Conservation (phyloP, 768 basidiomycete genomes). For the Lactifluus pinguis region DNA sequence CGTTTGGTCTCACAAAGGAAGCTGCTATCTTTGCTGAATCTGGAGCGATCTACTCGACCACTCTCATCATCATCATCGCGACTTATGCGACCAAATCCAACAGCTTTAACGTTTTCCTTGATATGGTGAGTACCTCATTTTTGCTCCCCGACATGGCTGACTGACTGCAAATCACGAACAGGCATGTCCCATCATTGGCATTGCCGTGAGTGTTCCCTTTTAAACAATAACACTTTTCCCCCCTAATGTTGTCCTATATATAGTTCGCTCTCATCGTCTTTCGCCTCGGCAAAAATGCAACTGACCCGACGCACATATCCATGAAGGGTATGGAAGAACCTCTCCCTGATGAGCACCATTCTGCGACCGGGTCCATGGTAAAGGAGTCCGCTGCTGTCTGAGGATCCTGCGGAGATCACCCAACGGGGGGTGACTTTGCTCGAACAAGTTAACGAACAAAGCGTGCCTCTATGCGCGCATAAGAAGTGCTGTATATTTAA, state of each 20-base stretch:
- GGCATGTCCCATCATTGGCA: slow-evolving; percentile 13
- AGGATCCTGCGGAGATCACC: background rate
- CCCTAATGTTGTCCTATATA: background rate
- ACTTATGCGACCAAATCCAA: slow-evolving; percentile 9
- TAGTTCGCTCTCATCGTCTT: slow-evolving; percentile 12
- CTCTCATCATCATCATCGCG: slow-evolving; percentile 6
- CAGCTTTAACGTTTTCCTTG: slow-evolving; percentile 17
- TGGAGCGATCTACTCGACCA: slow-evolving; percentile 13
- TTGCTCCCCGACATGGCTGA: background rate
- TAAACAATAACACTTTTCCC: background rate
- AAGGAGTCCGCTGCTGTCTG: slow-evolving; percentile 8
- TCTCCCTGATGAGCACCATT: slow-evolving; percentile 8
- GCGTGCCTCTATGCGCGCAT: background rate
- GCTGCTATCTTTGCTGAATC: slow-evolving; percentile 13
- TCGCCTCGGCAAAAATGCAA: background rate
- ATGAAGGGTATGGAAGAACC: slow-evolving; percentile 7
- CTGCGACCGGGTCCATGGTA: slow-evolving; percentile 3
- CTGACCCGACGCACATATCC: slow-evolving; percentile 12
- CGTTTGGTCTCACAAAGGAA: slow-evolving; percentile 11
- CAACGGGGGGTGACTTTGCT: background rate
- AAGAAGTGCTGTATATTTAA: background rate
- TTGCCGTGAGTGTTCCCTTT: slow-evolving; percentile 7
- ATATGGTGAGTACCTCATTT: slow-evolving; percentile 3
- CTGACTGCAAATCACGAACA: background rate
- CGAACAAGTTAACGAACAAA: background rate